Evolutionary conservation across 179 eudicot species (phyloP).

Genomic region (Heliamphora ciliata): DNA sequence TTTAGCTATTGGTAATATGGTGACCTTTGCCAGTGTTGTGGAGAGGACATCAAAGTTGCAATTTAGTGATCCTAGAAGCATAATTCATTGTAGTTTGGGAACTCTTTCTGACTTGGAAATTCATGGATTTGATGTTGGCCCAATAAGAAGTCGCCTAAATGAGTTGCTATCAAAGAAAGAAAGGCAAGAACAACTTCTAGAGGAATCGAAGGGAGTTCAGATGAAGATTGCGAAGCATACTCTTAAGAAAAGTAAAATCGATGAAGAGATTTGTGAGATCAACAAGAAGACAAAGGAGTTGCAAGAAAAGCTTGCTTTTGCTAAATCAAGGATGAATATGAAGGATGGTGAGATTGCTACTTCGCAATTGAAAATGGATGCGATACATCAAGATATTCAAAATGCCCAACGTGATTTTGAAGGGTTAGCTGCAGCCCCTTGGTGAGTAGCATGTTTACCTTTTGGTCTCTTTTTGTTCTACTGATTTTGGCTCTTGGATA

Average conservation of each 20-base stretch:
- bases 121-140: constrained; percentile 36
- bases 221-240: constrained; percentile 26
- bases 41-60: constrained; percentile 31
- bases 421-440: constrained; percentile 10
- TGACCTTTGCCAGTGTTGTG: constrained; percentile 44
- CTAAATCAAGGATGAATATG: constrained; percentile 25
- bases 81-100: constrained; percentile 36
- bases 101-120: constrained; percentile 43
- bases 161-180: constrained; percentile 30
- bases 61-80: constrained; percentile 31
- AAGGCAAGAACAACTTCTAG: constrained; percentile 25
- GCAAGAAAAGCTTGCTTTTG: constrained; percentile 27
- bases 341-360: constrained; percentile 28
- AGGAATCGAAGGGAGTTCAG: constrained; percentile 18
- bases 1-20: constrained; percentile 49
- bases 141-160: constrained; percentile 25
- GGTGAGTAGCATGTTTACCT: not conserved
- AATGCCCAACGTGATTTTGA: not conserved
- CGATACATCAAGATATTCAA: not conserved
- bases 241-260: constrained; percentile 26
- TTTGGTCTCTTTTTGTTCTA: constrained; percentile 4
- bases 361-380: constrained; percentile 23
- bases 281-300: constrained; percentile 35
- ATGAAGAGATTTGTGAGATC: constrained; percentile 31
- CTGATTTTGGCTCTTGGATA: not conserved